phyloP scores from a whole-genome alignment of 2,329 filamentous ascomycete species.

The Cladosporium oxysporum region DNA sequence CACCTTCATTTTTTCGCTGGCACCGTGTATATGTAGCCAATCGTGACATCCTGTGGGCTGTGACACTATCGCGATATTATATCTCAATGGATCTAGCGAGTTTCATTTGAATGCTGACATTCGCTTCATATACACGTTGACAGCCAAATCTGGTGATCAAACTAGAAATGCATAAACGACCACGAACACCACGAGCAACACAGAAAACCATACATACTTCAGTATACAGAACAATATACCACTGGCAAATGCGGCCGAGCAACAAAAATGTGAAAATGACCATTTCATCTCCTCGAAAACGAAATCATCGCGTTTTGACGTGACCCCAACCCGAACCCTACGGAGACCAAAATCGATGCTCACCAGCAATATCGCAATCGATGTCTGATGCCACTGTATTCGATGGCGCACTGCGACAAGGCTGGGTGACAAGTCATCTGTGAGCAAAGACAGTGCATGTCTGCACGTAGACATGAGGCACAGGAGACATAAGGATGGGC shows the following conservation, averaged over 20 bases:
- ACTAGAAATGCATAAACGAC: not conserved
- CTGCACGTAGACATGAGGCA: not conserved
- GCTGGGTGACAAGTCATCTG: not conserved
- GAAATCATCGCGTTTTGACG: not conserved
- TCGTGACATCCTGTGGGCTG: not conserved
- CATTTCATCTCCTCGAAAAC: not conserved
- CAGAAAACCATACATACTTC: too few relatives aligned
- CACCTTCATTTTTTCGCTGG: not conserved
- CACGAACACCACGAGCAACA: not conserved
- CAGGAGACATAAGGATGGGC: not conserved
- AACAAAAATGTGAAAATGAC: not conserved
- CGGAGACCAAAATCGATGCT: not conserved
- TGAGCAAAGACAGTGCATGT: not conserved
- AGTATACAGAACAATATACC: not conserved
- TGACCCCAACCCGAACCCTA: not conserved
- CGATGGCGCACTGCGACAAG: not conserved
- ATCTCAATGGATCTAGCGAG: not conserved
- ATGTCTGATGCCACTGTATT: not conserved
- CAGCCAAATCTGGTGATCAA: too few relatives aligned
- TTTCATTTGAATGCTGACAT: accelerated
- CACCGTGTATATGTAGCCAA: not conserved
- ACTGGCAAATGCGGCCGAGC: accelerated
- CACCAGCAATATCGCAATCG: not conserved
- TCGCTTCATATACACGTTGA: not conserved
- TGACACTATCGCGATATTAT: not conserved